Evolutionary conservation across 257 asterid genomes (phyloP).

Genomic region (Plantago elongata): DNA sequence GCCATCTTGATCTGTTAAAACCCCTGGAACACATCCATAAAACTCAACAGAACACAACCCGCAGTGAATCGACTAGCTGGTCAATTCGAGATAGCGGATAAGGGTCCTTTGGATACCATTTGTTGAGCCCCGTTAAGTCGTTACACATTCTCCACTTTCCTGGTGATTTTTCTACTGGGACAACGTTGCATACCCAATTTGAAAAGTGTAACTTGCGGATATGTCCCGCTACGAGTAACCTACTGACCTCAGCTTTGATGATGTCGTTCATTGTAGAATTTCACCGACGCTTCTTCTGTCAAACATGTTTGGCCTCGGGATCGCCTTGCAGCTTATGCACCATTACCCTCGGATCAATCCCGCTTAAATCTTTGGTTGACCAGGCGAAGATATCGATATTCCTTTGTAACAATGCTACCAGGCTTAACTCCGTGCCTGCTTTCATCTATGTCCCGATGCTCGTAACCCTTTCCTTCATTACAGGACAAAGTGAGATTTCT

Average conservation of each 20-base stretch:
- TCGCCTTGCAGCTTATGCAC: neutral
- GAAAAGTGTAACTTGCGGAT: neutral
- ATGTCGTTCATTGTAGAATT: neutral
- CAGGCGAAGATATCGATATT: neutral
- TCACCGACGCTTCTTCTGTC: neutral
- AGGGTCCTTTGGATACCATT: neutral
- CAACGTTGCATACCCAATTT: neutral
- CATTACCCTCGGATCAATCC: neutral
- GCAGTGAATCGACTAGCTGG: neutral
- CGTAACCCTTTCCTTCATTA: too few species aligned
- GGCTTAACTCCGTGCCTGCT: neutral
- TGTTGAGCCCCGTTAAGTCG: neutral
- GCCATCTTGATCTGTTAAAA: neutral
- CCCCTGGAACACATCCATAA: too few species aligned
- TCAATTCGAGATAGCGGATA: neutral
- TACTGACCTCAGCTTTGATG: neutral
- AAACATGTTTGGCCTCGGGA: neutral
- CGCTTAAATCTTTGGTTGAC: neutral
- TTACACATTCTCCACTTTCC: too few species aligned
- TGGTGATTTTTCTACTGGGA: too few species aligned
- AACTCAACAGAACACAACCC: too few species aligned
- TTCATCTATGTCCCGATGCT: neutral
- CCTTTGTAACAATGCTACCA: neutral
- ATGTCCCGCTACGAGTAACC: neutral
- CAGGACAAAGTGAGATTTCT: neutral